Conservation (phyloP, 192 early-diverging fungal species). For the Backusella tarrabulga region DNA sequence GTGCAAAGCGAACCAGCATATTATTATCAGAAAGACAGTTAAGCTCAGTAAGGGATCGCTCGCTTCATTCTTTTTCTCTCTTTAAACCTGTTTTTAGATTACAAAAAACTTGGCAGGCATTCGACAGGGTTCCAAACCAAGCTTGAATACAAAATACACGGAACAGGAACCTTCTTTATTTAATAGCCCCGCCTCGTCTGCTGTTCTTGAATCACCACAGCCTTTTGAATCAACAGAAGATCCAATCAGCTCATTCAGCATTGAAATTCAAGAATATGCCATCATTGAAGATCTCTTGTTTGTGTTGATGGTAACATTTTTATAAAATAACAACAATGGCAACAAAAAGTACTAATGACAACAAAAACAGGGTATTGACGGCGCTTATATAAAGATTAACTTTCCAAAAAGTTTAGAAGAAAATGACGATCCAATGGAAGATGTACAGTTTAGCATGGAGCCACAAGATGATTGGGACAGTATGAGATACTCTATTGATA, state of each 20-base stretch:
- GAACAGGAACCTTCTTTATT: neutral
- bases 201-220: neutral
- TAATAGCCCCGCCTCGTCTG: neutral
- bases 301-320: constrained; percentile 67
- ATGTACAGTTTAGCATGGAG: neutral
- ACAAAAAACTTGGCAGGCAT: constrained; percentile 21
- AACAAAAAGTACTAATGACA: neutral
- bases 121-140: constrained; percentile 16
- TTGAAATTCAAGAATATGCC: constrained; percentile 71
- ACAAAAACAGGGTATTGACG: constrained; percentile 68
- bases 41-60: constrained; percentile 16
- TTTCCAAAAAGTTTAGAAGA: constrained; percentile 38
- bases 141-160: neutral
- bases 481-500: constrained; percentile 42
- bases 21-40: constrained; percentile 25
- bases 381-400: constrained; percentile 60
- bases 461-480: constrained; percentile 22
- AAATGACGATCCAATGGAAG: constrained; percentile 43
- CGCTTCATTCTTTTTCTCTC: neutral
- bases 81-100: constrained; percentile 17
- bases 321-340: neutral
- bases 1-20: constrained; percentile 1
- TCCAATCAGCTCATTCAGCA: constrained; percentile 40
- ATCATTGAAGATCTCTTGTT: constrained; percentile 91
- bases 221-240: neutral